These are phyloP conservation scores for Magnusiomyces paraingens DNA, from an alignment of 1,139 yeast species.

Conservation along the genomic window DNA sequence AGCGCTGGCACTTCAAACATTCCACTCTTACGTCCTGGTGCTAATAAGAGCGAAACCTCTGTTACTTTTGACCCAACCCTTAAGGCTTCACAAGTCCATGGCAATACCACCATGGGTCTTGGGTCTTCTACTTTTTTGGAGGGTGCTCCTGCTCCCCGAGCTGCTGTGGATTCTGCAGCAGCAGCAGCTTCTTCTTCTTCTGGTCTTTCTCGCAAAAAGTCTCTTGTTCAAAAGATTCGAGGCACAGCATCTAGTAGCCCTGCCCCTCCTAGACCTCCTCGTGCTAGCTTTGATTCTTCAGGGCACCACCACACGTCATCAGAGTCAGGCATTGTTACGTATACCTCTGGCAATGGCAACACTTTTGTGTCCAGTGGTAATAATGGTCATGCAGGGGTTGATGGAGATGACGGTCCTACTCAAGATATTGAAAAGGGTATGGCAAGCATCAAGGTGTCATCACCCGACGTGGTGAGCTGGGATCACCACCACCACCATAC, in stretches of 20 bases:
- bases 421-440: too few species aligned
- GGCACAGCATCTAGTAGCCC: conserved; percentile 13
- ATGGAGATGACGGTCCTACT: too few species aligned
- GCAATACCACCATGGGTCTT: conserved; percentile 75
- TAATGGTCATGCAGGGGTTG: too few species aligned
- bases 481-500: not conserved
- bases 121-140: conserved; percentile 89
- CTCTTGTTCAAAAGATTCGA: conserved; percentile 61
- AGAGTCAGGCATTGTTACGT: too few species aligned
- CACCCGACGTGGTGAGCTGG: conserved; percentile 6
- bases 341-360: too few species aligned
- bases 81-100: conserved; percentile 73
- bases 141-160: conserved; percentile 87
- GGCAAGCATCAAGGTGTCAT: not conserved
- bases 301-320: too few species aligned
- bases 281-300: not conserved
- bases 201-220: conserved; percentile 47
- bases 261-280: conserved; percentile 5
- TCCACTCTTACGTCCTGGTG: conserved; percentile 8
- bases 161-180: conserved; percentile 39
- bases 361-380: too few species aligned
- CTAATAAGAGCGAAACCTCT: conserved; percentile 11
- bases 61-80: conserved; percentile 55
- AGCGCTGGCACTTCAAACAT: conserved; percentile 7
- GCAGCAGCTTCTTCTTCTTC: conserved; percentile 32